Percentiles rank a stretch among this genome's conserved stretches.
Conservation (phyloP, 768 basidiomycete genomes). For the Naematelia aurantialba region DNA sequence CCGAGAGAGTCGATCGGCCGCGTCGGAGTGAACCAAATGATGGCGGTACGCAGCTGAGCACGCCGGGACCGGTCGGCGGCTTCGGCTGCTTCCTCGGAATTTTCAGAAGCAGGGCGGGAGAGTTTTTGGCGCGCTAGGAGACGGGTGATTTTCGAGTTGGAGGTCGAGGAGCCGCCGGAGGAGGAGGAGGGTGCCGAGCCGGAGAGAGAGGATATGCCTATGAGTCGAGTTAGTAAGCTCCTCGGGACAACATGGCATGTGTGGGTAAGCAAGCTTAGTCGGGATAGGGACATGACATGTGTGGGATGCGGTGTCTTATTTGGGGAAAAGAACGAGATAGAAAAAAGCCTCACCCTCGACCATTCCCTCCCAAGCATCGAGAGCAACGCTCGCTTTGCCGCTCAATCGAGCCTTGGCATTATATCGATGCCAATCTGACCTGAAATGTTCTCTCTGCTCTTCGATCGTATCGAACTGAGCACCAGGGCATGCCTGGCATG, state of each 20-base stretch:
- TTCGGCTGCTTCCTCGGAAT: slow-evolving; percentile 46
- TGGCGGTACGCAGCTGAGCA: slow-evolving; percentile 59
- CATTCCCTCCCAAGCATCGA: slow-evolving; percentile 68
- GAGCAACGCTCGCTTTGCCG: slow-evolving; percentile 57
- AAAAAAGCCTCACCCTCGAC: slow-evolving; percentile 79
- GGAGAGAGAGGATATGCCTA: slow-evolving; percentile 64
- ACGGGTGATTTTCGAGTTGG: slow-evolving; percentile 61
- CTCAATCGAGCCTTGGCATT: slow-evolving; percentile 77
- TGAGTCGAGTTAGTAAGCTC: slow-evolving; percentile 1
- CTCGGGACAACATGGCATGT: background rate
- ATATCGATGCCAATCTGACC: slow-evolving; percentile 97
- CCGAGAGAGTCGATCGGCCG: slow-evolving; percentile 18
- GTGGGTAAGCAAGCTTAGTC: too few relatives aligned
- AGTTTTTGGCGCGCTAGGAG: slow-evolving; percentile 64
- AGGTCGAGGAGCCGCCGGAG: slow-evolving; percentile 24
- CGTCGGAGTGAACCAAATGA: slow-evolving; percentile 79
- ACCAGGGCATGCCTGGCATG: slow-evolving; percentile 52
- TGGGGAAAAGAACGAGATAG: background rate
- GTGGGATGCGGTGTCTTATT: too few relatives aligned
- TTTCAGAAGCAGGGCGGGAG: slow-evolving; percentile 48
- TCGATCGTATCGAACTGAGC: slow-evolving; percentile 68
- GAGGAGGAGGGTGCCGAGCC: slow-evolving; percentile 60
- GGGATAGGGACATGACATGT: background rate
- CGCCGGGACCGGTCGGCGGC: slow-evolving; percentile 48
- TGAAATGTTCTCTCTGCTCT: slow-evolving; percentile 79